phyloP scores from a whole-genome alignment of 768 basidiomycete genomes.

The Tricholoma sp. region DNA sequence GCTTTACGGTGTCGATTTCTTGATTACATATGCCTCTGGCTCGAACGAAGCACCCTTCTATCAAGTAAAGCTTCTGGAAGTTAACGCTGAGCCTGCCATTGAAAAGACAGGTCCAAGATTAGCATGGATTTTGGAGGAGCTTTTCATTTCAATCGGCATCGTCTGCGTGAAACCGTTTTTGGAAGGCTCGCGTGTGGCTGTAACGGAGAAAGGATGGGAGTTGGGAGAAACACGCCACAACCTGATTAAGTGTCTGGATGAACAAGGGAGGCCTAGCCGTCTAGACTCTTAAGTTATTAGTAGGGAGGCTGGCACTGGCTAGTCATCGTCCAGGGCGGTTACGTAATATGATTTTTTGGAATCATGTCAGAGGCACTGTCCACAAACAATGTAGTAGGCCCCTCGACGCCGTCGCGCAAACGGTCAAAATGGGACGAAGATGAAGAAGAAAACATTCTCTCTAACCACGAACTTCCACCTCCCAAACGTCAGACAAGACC shows the following conservation, averaged over 20 bases:
- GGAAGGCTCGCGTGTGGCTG: constrained; percentile 6
- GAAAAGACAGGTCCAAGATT: constrained; percentile 85
- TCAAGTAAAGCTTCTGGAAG: constrained; percentile 75
- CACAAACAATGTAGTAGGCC: constrained; percentile 26
- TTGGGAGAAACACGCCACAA: constrained; percentile 49
- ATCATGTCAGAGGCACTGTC: constrained; percentile 12
- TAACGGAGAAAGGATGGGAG: constrained; percentile 29
- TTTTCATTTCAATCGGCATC: constrained; percentile 68
- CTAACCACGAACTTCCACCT: constrained; percentile 30
- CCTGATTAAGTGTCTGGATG: constrained; percentile 66
- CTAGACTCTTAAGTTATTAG: too few relatives aligned
- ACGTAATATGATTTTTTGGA: background rate
- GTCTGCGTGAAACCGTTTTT: constrained; percentile 72
- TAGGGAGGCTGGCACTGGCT: too few relatives aligned
- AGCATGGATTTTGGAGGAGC: constrained; percentile 72
- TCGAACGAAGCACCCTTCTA: constrained; percentile 23
- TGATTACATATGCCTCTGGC: constrained; percentile 48
- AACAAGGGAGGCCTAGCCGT: constrained; percentile 44
- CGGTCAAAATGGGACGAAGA: constrained; percentile 73
- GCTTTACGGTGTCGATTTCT: constrained; percentile 90
- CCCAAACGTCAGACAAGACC: constrained; percentile 51
- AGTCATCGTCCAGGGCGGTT: background rate
- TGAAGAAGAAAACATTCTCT: constrained; percentile 28
- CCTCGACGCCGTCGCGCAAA: constrained; percentile 60
- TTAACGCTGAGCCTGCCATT: constrained; percentile 96